Conservation (phyloP, 2,329 filamentous ascomycete genomes). For the Arachnomyces sp. region DNA sequence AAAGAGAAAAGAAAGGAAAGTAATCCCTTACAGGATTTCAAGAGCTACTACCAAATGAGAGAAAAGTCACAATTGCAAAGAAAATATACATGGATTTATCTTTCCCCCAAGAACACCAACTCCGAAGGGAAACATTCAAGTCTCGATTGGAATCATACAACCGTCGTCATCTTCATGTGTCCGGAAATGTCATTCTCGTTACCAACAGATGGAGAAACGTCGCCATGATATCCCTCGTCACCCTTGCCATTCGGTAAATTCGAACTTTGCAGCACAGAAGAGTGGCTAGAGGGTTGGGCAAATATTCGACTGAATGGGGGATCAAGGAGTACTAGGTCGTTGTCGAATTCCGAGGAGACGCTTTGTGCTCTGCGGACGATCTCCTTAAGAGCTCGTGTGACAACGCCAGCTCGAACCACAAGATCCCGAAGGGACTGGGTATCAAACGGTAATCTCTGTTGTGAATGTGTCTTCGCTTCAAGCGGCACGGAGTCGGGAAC, state of each 20-base stretch:
- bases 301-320: slow-evolving; percentile 44
- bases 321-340: slow-evolving; percentile 25
- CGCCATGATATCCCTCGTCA: slow-evolving; percentile 2
- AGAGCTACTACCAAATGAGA: too few relatives aligned
- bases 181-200: slow-evolving; percentile 11
- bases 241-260: background rate
- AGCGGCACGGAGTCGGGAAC: slow-evolving; percentile 18
- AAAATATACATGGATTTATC: too few relatives aligned
- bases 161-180: slow-evolving; percentile 8
- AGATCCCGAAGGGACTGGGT: slow-evolving; percentile 57
- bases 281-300: slow-evolving; percentile 29
- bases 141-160: slow-evolving; percentile 3
- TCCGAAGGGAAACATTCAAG: background rate
- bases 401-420: slow-evolving; percentile 44
- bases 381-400: slow-evolving; percentile 43
- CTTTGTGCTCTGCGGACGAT: slow-evolving; percentile 43
- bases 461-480: slow-evolving; percentile 23
- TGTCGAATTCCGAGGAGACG: slow-evolving; percentile 23
- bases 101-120: background rate
- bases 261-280: slow-evolving; percentile 15
- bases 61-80: too few relatives aligned
- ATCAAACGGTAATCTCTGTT: slow-evolving; percentile 57
- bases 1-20: background rate
- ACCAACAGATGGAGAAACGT: background rate
- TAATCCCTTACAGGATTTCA: too few relatives aligned